Evolutionary conservation across 2,329 filamentous ascomycete species (phyloP), one percentile per base, ranked within the genome.

Genomic region (Aspergillus ochraceoroseus): DNA sequence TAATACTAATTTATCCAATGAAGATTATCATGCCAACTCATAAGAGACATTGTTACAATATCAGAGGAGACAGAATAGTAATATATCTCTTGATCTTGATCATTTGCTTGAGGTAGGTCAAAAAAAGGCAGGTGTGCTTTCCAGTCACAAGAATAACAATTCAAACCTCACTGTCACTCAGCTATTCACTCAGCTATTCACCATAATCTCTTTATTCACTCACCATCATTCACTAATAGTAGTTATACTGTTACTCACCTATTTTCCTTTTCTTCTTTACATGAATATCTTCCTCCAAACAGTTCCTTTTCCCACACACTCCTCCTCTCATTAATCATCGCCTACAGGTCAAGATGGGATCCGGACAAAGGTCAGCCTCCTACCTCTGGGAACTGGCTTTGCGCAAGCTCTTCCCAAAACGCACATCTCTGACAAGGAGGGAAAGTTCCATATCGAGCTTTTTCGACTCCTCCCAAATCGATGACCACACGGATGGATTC

Each of bases 401-500:
- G 15, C 42, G 41, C 23, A 51, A 51, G 35, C 22, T 55, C 13
- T 48, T 55, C 28, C 43, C 41, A 28, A 47, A 38, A 27, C 44
- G 47, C 14, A 15, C 30, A 8, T 48, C 47, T 27, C 14, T 26
- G 20, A 11, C 23, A 29, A 20, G 31, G 23, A 36, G 26, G 32
- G 7, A 15, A 40, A 18, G 19, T 26, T 20, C 32, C 29, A 31
- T 35, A 32, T 38, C 17, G 32, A 28, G 20, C 19, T 26, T 31
- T 23, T 13, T 27, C 34, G 41, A 38, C 3, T 31, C 44, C 6
- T 36, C 44, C 26, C 29, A 41, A 5, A 36, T 38, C 12, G 43
- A 39, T 4, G 53, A 53, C n/a, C 32, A 50, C 17, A 43, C 32
- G 1, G 47, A 56, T 22, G 52, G 51, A 5, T 53, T 56, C 23